Conservation (phyloP, 2,329 filamentous ascomycete genomes). For the Microdochium nivale region DNA sequence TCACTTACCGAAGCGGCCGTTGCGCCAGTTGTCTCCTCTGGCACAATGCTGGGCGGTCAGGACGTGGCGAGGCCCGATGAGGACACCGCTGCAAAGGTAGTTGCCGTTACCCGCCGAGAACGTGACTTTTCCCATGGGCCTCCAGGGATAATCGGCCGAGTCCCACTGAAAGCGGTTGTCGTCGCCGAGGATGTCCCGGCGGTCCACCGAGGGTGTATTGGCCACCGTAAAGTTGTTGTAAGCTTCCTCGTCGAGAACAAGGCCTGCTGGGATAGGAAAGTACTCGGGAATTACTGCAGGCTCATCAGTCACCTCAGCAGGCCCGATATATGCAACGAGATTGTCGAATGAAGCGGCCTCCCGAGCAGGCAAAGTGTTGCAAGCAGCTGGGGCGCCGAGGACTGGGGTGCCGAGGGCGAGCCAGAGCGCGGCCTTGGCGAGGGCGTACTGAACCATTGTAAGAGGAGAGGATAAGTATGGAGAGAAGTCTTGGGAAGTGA, state of each 20-base stretch:
- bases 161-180: conserved; percentile 8
- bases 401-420: neutral
- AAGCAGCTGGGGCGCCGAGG: neutral
- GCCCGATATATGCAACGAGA: too few species aligned
- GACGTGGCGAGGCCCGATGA: conserved; percentile 14
- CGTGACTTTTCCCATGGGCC: conserved; percentile 7
- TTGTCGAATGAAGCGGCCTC: too few species aligned
- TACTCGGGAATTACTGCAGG: too few species aligned
- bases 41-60: conserved; percentile 13
- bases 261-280: too few species aligned
- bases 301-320: too few species aligned
- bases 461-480: too few species aligned
- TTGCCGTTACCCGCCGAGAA: conserved; percentile 1
- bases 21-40: conserved; percentile 4
- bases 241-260: neutral
- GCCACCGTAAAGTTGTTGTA: neutral
- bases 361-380: too few species aligned
- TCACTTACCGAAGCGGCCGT: neutral
- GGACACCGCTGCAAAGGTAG: conserved; percentile 10
- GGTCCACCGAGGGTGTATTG: neutral
- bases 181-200: conserved; percentile 8
- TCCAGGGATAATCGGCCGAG: conserved; percentile 5
- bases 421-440: neutral
- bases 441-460: neutral
- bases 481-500: too few species aligned